phyloP scores from a whole-genome alignment of 768 basidiomycete genomes.

The Calocera cornea region DNA sequence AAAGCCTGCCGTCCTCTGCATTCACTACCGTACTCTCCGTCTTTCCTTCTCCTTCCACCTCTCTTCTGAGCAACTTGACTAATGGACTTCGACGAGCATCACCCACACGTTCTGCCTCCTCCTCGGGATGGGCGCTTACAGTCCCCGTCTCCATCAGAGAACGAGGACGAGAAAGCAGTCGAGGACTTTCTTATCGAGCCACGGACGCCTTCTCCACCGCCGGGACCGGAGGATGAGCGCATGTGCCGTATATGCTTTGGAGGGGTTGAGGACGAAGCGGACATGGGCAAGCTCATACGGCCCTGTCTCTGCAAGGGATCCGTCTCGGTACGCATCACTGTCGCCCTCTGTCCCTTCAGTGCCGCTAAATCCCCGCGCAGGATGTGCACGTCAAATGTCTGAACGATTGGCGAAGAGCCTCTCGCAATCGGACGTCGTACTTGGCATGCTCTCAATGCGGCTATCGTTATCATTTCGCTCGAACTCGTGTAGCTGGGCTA shows the following conservation, averaged over 20 bases:
- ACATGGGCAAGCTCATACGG: constrained; percentile 63
- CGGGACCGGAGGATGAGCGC: constrained; percentile 14
- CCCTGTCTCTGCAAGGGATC: constrained; percentile 71
- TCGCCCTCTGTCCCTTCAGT: not conserved
- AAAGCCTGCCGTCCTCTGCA: not conserved
- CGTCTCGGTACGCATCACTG: constrained; percentile 40
- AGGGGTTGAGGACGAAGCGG: constrained; percentile 35
- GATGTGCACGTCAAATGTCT: constrained; percentile 71
- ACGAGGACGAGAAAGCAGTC: not conserved
- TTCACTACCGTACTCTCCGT: not conserved
- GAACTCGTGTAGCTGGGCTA: constrained; percentile 55
- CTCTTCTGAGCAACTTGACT: not conserved
- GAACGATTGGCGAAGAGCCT: constrained; percentile 55
- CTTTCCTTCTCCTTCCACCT: not conserved
- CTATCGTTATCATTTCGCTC: constrained; percentile 62
- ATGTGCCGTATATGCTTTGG: constrained; percentile 72
- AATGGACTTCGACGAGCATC: not conserved
- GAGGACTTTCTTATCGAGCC: not conserved
- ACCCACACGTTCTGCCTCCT: not conserved
- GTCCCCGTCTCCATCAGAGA: not conserved
- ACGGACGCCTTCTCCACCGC: not conserved
- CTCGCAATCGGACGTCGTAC: constrained; percentile 51
- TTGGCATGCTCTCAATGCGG: constrained; percentile 69
- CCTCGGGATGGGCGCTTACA: too few species aligned
- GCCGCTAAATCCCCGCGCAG: constrained; percentile 25